Percentiles rank a stretch among this genome's conserved stretches.
Evolutionary conservation across 2,329 filamentous ascomycete genomes (phyloP).

Genomic region (Xylariaceae sp.): DNA sequence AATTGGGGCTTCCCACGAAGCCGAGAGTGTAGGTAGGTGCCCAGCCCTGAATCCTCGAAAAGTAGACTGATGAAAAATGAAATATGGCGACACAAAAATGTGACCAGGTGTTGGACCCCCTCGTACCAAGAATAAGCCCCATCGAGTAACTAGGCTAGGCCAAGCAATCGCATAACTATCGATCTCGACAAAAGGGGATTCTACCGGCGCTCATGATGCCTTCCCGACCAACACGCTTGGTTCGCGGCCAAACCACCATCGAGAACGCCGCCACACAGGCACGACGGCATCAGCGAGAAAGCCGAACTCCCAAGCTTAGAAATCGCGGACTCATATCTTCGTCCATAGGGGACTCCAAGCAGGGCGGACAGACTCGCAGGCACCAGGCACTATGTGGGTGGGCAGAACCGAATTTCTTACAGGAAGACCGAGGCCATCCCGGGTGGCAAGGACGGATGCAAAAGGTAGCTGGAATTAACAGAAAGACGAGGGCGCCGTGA

Average conservation of each 20-base stretch:
- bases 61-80: background rate
- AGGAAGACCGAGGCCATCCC: conserved; percentile 11
- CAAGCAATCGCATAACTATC: conserved; percentile 98
- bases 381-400: conserved; percentile 14
- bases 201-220: conserved; percentile 49
- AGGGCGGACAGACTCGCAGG: conserved; percentile 19
- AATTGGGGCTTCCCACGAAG: conserved; percentile 28
- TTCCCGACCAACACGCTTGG: conserved; percentile 33
- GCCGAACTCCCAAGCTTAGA: conserved; percentile 30
- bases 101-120: conserved; percentile 57
- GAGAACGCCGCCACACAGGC: conserved; percentile 16
- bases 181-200: conserved; percentile 78
- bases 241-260: conserved; percentile 30
- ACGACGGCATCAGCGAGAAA: conserved; percentile 14
- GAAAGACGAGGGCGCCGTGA: conserved; percentile 54
- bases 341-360: conserved; percentile 57
- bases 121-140: conserved; percentile 99
- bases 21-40: conserved; percentile 33
- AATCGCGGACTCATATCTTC: conserved; percentile 83
- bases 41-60: conserved; percentile 13
- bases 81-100: conserved; percentile 36
- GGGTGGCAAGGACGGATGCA: conserved; percentile 40
- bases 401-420: conserved; percentile 22
- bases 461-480: conserved; percentile 29
- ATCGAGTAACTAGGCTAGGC: conserved; percentile 84